Conservation (phyloP, 225 moss, liverwort and hornwort genomes). For the Pseudisothecium myosuroides region DNA sequence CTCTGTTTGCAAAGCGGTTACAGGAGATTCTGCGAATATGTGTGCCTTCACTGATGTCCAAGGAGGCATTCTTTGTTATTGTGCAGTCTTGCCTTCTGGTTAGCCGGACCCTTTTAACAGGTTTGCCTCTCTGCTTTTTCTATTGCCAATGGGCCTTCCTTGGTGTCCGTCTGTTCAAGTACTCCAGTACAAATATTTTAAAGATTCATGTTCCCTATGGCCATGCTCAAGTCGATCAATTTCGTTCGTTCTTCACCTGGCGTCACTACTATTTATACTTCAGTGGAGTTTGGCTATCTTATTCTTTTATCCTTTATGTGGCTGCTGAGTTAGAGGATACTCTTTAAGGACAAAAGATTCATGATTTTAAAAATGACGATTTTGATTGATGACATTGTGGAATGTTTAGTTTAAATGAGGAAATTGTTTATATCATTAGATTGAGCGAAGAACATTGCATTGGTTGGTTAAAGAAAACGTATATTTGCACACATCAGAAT, state of each 20-base stretch:
- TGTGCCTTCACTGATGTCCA: slow-evolving; percentile 22
- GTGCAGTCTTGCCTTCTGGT: slow-evolving; percentile 27
- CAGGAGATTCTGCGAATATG: slow-evolving; percentile 22
- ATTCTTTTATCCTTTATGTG: neutral
- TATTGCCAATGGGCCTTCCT: neutral
- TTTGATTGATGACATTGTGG: neutral
- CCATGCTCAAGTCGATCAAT: neutral
- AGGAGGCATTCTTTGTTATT: slow-evolving; percentile 19
- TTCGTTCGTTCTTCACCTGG: neutral
- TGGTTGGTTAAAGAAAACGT: neutral
- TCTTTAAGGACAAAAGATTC: neutral
- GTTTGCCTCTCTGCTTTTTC: neutral
- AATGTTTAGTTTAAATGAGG: neutral
- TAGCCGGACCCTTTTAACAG: slow-evolving; percentile 35
- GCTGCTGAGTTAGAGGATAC: neutral
- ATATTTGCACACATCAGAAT: neutral
- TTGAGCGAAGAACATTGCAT: neutral
- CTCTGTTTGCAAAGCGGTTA: slow-evolving; percentile 36
- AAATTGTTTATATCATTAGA: neutral
- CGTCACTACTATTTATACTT: neutral
- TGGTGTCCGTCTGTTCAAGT: neutral
- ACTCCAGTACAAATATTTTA: neutral
- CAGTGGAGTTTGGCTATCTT: neutral
- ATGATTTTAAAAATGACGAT: neutral
- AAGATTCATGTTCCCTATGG: neutral